Evolutionary conservation across 208 protist genomes (phyloP), one percentile per base, ranked within the genome.

Genomic region (Crithidia bombi): DNA sequence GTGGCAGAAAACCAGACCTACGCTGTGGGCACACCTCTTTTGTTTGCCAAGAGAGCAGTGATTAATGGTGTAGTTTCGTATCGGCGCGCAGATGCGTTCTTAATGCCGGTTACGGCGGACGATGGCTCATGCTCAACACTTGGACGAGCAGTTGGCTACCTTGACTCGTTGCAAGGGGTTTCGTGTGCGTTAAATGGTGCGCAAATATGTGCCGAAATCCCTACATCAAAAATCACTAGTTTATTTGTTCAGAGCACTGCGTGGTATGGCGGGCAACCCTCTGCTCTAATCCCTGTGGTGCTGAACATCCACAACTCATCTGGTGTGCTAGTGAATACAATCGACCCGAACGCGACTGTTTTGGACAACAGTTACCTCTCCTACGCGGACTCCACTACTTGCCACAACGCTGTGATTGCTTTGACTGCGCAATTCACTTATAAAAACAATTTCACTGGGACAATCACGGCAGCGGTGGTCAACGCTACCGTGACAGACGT

Each of bases 151-250:
- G 55, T 91, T 23, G 63, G 49, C 7, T 94, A 87, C 80, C 74
- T 94, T 52, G 78, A 82, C 63, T 59, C 86, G 21, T 61, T 91
- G 32, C 57, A 85, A 56, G 68, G 77, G 14, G 79, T 69, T 17
- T 68, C 76, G 25, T 94, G 89, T 57, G 65, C 70, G 47, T 33
- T 91, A 6, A 81, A 66, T 35, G 83, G 83, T 2, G 51, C 51
- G 17, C 69, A 85, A 62, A 74, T 88, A 32, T 91, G 89, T 46
- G 33, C 17, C 1, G 1, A 23, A 11, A 90, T 89, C 70, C 68
- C 86, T 41, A 55, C 82, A 10, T 35, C 32, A 46, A 65, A 58
- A 23, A 90, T 82, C 54, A 68, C 39, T 28, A 88, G 86, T 65
- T 69, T 94, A 5, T 91, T 89, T 69, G 39, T 91, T 9, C 64